phyloP scores from a whole-genome alignment of 257 asterid species.

The Cinchona pubescens region DNA sequence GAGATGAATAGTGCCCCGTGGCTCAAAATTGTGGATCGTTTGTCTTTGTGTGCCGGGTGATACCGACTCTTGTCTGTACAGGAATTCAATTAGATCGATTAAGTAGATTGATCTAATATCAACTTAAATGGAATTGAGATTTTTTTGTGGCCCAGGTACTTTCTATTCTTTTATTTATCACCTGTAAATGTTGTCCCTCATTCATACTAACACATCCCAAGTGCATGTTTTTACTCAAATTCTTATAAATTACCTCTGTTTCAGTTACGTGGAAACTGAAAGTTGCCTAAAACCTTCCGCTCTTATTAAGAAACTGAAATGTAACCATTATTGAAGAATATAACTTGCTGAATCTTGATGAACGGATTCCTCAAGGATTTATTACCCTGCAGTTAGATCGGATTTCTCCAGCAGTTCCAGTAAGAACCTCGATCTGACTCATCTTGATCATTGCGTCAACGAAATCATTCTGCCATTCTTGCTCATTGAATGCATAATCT shows the following conservation, averaged over 20 bases:
- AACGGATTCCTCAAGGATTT: conserved; percentile 30
- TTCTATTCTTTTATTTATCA: neutral
- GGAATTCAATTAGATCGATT: neutral
- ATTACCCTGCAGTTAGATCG: conserved; percentile 55
- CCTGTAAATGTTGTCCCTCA: neutral
- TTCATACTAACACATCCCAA: neutral
- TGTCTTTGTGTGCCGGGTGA: neutral
- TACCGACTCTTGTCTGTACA: too few relatives aligned
- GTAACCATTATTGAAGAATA: neutral
- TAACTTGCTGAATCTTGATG: too few relatives aligned
- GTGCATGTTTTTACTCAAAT: neutral
- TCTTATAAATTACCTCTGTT: neutral
- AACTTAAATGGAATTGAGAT: too few relatives aligned
- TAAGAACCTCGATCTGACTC: conserved; percentile 40
- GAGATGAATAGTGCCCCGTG: neutral
- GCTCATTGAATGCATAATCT: too few relatives aligned
- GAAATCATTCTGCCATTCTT: too few relatives aligned
- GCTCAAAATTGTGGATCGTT: too few relatives aligned
- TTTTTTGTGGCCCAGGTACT: neutral
- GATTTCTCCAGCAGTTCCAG: conserved; percentile 54
- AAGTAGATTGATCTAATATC: neutral
- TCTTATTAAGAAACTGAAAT: neutral
- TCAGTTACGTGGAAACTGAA: neutral
- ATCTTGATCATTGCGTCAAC: conserved; percentile 45
- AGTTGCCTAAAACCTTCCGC: neutral